Percentiles rank a stretch among this genome's conserved stretches.
These are phyloP conservation scores for Pyrenochaeta sp. DNA, from an alignment of 2,329 filamentous ascomycete genomes.

Conservation along the genomic window DNA sequence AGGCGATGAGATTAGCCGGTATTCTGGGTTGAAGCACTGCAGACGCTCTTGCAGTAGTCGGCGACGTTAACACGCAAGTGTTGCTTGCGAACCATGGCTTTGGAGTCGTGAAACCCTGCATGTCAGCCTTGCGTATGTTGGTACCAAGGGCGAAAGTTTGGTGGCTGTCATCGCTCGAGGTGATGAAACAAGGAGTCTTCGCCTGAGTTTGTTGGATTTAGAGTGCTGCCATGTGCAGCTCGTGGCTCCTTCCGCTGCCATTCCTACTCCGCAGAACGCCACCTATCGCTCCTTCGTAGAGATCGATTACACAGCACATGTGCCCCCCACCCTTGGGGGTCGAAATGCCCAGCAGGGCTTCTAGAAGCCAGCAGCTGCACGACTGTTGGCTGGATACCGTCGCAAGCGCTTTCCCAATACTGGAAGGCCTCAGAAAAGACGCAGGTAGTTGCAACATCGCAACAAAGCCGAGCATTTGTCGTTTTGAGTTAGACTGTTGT, in stretches of 20 bases:
- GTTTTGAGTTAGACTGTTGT: neutral
- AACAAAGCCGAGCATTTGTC: neutral
- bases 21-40: slow-evolving; percentile 13
- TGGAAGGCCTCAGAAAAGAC: no score
- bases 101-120: slow-evolving; percentile 19
- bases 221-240: slow-evolving; percentile 1
- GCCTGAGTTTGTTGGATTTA: neutral
- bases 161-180: neutral
- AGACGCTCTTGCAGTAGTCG: slow-evolving; percentile 8
- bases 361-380: neutral
- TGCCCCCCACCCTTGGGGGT: neutral
- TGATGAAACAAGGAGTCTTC: neutral
- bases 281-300: slow-evolving; percentile 3
- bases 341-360: neutral
- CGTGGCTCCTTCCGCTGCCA: slow-evolving; percentile 11
- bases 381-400: neutral
- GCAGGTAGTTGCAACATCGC: neutral
- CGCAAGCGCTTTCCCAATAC: neutral
- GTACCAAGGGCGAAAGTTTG: neutral
- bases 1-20: slow-evolving; percentile 10
- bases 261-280: neutral
- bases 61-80: slow-evolving; percentile 15
- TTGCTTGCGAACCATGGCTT: slow-evolving; percentile 17
- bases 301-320: slow-evolving; percentile 1
- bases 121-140: slow-evolving; percentile 22